Percentiles rank a stretch among this genome's conserved stretches.
Conservation (phyloP, 495 filamentous ascomycete species). For the Tuber borchii region DNA sequence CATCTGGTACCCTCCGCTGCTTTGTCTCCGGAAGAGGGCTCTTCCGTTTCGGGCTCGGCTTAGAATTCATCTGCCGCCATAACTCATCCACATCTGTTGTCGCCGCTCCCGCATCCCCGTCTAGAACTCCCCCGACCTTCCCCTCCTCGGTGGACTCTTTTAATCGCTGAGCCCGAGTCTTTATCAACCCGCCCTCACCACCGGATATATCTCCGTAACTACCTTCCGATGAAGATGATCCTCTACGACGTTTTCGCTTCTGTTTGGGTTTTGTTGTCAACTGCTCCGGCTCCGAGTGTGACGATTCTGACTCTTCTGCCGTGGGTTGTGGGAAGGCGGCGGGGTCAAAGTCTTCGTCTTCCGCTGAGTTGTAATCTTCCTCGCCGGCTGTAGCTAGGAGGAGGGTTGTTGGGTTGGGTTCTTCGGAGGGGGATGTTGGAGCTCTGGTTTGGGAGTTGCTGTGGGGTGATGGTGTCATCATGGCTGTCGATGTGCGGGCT, state of each 20-base stretch:
- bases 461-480: constrained; percentile 2
- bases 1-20: constrained; percentile 21
- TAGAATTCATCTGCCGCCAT: constrained; percentile 71
- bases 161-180: constrained; percentile 54
- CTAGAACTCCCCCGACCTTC: constrained; percentile 57
- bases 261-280: constrained; percentile 35
- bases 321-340: constrained; percentile 46
- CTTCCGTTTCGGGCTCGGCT: constrained; percentile 18
- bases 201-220: constrained; percentile 36
- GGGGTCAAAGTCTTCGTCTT: constrained; percentile 69
- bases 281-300: constrained; percentile 46
- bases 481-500: background rate
- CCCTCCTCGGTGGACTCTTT: constrained; percentile 14
- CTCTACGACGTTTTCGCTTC: constrained; percentile 20
- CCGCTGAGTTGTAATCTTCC: constrained; percentile 60
- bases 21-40: constrained; percentile 24
- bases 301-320: constrained; percentile 46
- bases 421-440: background rate
- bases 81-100: constrained; percentile 85
- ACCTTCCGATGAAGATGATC: constrained; percentile 8
- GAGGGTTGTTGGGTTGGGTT: background rate
- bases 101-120: constrained; percentile 48
- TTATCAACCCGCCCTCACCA: constrained; percentile 72
- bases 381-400: constrained; percentile 10
- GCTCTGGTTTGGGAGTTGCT: background rate